Evolutionary conservation across 495 filamentous ascomycete genomes (phyloP), one percentile per base, ranked within the genome.

Genomic region (Haplographium delicatum): DNA sequence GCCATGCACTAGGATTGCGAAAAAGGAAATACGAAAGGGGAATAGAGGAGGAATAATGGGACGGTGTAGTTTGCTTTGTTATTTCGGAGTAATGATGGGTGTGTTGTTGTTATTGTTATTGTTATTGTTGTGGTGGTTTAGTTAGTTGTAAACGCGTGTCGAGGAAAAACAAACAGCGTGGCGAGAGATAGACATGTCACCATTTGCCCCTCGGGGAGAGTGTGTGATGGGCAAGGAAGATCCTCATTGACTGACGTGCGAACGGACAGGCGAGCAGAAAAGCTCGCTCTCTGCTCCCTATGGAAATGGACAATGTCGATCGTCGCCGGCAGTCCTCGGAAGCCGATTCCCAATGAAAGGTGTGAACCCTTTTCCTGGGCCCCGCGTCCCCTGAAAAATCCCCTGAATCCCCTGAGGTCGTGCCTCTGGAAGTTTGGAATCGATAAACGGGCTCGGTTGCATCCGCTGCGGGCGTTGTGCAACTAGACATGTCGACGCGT

Each of bases 21-120:
- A 53, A 38, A 40, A 23, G 15, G 40, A 46, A 46, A 47, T 47
- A 47, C 44, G 44, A 47, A 47, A 22, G 28, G 19, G 28, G 44
- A 31, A 47, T 35, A 20, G n/a, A n/a, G n/a, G n/a, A n/a, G n/a
- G n/a, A n/a, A n/a, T n/a, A n/a, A n/a, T n/a, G n/a, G n/a, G n/a
- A n/a, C n/a, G n/a, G n/a, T n/a, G n/a, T n/a, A n/a, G n/a, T 20
- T 42, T 15, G 16, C 25, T 18, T 47, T 47, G 44, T 33, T 27
- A 47, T 47, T 31, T 26, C 13, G 7, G 16, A 42, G 13, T 8
- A 9, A 5, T 6, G 24, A 5, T 42, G 19, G 16, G 18, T 46
- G 26, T 27, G 10, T 44, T 44, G 6, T 28, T 9, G 6, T 10
- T 20, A 19, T 31, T 39, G 26, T 20, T 33, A 27, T 8, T 27